Base-by-base conservation (phyloP, 805 yeast genomes). In the Jamesozyma lodderae region DNA sequence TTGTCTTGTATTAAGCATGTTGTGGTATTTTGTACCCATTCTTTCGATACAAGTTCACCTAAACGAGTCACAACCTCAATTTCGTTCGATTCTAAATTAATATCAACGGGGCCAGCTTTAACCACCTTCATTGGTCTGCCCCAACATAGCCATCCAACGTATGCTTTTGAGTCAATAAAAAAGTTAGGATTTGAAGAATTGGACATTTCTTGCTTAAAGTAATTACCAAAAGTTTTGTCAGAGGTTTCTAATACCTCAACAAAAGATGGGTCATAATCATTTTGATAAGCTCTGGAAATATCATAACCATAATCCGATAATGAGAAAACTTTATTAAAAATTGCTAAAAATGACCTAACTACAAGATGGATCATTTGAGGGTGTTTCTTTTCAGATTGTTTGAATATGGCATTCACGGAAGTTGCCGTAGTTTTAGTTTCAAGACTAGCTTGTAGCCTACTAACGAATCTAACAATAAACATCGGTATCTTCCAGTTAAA, bases 131-230 rank as follows among this genome's bases (percentile, higher is more conserved):
- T 53, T 0, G 61, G 46, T 19, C 73, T 60, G 13, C 79, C 82
- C 95, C 95, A 85, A 37, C 79, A 79, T n/a, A 82, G 59, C 75
- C 87, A 81, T 0, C 94, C 92, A 9, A 66, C 62, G 49, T 64
- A 68, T 3, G 71, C 63, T 37, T 70, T 71, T 23, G 69, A 70
- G 49, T 81, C 87, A 45, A 80, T 67, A 49, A 62, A 85, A 46
- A 67, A 79, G 1, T 46, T 49, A 2, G 82, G 81, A 19, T 57
- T 40, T 0, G 61, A 57, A 11, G 64, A 57, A 44, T 74, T 74
- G 9, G 53, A 50, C 66, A 81, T 62, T 47, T 82, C 92, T 7
- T 52, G 41, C 29, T 58, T 54, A 65, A 79, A 81, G 1, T 41
- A 44, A 0, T 59, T 57, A 2, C 53, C 55, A 48, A 68, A 79